Evolutionary conservation across 2,329 filamentous ascomycete species (phyloP).

Genomic region (Alternaria metachromatica): DNA sequence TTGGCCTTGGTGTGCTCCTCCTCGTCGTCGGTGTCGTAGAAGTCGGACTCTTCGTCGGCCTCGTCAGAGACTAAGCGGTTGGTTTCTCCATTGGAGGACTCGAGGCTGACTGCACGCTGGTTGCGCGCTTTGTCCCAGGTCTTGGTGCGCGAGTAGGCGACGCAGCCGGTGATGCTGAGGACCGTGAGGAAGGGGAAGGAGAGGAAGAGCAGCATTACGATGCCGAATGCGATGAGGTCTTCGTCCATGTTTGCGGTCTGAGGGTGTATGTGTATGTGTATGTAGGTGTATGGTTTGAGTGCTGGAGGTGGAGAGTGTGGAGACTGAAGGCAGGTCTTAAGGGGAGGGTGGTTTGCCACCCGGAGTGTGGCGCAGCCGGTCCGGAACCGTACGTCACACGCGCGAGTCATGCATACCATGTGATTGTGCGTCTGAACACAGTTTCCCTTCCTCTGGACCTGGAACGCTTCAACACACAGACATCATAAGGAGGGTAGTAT

Average conservation of each 20-base stretch:
- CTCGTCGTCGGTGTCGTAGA: slow-evolving; percentile 42
- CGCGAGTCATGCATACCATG: slow-evolving; percentile 1
- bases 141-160: slow-evolving; percentile 41
- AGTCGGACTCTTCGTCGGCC: slow-evolving; percentile 31
- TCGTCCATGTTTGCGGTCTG: slow-evolving; percentile 30
- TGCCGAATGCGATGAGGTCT: slow-evolving; percentile 34
- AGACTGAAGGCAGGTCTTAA: background rate
- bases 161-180: slow-evolving; percentile 29
- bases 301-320: background rate
- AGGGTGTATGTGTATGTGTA: background rate
- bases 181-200: slow-evolving; percentile 32
- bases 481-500: no score
- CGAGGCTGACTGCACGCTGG: slow-evolving; percentile 29
- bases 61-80: slow-evolving; percentile 18
- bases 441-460: background rate
- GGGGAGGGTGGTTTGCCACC: slow-evolving; percentile 6
- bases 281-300: background rate
- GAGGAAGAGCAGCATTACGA: slow-evolving; percentile 34
- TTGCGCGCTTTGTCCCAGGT: slow-evolving; percentile 40
- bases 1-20: slow-evolving; percentile 36
- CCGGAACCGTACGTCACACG: background rate
- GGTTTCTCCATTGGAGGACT: slow-evolving; percentile 24
- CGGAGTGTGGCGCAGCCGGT: slow-evolving; percentile 12
- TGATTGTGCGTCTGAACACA: background rate
- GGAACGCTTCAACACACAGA: background rate